Conservation (phyloP, 208 protist species). For the Wallacemonas sp. region DNA sequence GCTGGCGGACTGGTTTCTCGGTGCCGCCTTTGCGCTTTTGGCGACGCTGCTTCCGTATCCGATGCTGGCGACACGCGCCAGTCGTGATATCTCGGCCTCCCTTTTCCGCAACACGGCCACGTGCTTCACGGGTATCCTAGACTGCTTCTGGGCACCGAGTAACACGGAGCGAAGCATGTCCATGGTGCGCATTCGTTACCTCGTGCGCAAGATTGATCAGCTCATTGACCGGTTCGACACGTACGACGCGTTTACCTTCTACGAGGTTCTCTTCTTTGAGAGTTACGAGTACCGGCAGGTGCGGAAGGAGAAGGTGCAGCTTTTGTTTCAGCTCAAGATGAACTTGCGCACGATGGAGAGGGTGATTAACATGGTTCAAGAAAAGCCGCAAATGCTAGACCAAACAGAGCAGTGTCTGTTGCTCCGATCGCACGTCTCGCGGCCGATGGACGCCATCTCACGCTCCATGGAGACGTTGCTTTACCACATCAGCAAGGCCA, state of each 20-base stretch:
- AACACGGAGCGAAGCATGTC: slow-evolving; percentile 76
- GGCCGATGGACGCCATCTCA: slow-evolving; percentile 59
- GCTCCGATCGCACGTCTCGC: slow-evolving; percentile 54
- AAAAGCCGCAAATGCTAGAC: slow-evolving; percentile 63
- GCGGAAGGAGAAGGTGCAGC: slow-evolving; percentile 55
- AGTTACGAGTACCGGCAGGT: slow-evolving; percentile 59
- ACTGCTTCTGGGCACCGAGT: slow-evolving; percentile 68
- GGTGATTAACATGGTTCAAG: slow-evolving; percentile 76
- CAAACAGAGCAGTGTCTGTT: slow-evolving; percentile 51
- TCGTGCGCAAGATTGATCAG: slow-evolving; percentile 53
- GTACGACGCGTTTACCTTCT: slow-evolving; percentile 55
- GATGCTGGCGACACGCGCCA: slow-evolving; percentile 47
- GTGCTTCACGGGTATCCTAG: slow-evolving; percentile 58
- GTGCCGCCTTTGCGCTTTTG: slow-evolving; percentile 53
- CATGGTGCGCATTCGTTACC: slow-evolving; percentile 71
- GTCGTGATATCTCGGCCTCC: slow-evolving; percentile 26
- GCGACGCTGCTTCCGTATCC: slow-evolving; percentile 72
- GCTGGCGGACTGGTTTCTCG: slow-evolving; percentile 59
- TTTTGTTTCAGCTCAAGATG: slow-evolving; percentile 63
- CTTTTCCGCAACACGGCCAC: slow-evolving; percentile 54
- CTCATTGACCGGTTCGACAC: slow-evolving; percentile 55
- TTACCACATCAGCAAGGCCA: slow-evolving; percentile 41
- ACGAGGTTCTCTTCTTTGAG: slow-evolving; percentile 79
- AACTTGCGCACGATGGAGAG: slow-evolving; percentile 74
- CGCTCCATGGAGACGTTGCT: slow-evolving; percentile 56